These are phyloP conservation scores for Linum usitatissimum DNA, from an alignment of 345 rosid species.

Conservation along the genomic window DNA sequence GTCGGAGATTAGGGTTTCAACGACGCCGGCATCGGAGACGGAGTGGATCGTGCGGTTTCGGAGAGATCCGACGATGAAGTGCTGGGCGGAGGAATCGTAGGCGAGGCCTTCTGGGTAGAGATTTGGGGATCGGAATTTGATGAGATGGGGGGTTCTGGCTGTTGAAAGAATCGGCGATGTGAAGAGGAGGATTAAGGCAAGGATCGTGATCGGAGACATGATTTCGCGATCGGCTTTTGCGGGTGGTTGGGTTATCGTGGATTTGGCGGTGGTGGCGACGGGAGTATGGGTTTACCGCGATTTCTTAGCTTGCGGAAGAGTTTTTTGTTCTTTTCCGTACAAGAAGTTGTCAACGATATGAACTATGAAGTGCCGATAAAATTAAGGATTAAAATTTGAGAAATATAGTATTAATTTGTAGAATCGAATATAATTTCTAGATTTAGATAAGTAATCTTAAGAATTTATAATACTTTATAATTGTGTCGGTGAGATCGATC, in stretches of 20 bases:
- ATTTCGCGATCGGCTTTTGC: neutral
- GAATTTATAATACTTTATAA: no score
- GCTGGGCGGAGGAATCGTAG: slow-evolving; percentile 60
- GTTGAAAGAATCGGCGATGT: slow-evolving; percentile 13
- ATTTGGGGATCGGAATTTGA: slow-evolving; percentile 50
- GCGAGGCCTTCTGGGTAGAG: slow-evolving; percentile 73
- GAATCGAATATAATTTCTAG: no score
- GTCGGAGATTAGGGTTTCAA: slow-evolving; percentile 47
- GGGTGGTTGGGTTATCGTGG: neutral
- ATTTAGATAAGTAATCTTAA: no score
- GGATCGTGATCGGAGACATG: neutral
- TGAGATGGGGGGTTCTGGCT: slow-evolving; percentile 35
- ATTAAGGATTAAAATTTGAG: no score
- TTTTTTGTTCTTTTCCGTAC: no score
- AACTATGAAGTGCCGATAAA: no score
- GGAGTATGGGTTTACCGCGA: no score
- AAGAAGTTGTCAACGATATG: no score
- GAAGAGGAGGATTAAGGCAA: slow-evolving; percentile 10
- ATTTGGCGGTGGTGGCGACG: neutral
- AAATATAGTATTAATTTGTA: no score
- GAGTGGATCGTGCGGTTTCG: slow-evolving; percentile 45
- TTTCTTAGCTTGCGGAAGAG: no score
- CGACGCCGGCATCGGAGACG: slow-evolving; percentile 74
- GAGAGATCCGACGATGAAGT: slow-evolving; percentile 74
- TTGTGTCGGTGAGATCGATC: no score